Evolutionary conservation across 352 stramenopile species (phyloP), one percentile per base, ranked within the genome.

Genomic region (Phytophthora ohioensis): DNA sequence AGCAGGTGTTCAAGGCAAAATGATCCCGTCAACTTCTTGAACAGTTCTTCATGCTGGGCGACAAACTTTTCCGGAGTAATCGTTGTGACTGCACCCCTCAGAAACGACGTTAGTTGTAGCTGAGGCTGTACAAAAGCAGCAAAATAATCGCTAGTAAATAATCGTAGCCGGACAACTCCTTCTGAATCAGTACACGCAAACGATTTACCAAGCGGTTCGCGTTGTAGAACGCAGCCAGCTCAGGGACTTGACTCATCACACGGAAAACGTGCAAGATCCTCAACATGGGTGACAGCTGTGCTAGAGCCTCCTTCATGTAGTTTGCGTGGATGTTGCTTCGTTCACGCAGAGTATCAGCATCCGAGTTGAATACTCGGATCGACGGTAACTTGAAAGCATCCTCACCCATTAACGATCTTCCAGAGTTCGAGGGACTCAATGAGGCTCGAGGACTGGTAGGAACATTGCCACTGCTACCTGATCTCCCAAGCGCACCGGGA

Each of bases 21-120:
- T 2, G 85, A 66, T 1, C 87, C 87, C 2, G 83, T 87, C 42
- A 94, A 65, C 57, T 91, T 92, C 55, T 89, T 89, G 60, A 93
- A 91, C 0, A 94, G 71, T n/a, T 91, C 84, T n/a, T 92, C 79
- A 34, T 94, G 85, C 71, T 93, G 85, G 0, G 67, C 58, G 9
- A 92, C 82, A 55, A 94, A 94, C 42, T 88, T 88, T 7, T 94
- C 83, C 0, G 87, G 83, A 21, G 83, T 92, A 42, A 94, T 91
- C 47, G 79, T 87, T 4, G 83, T 85, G 1, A 92, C 83, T 53
- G 91, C 80, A 0, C 87, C 87, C 8, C 69, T 82, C 7, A 94
- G 49, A 73, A 94, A 93, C 9, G 87, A 85, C 17, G 82, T 82
- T 38, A 94, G 57, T 69, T 94, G 87, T 1, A 94, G 79, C 31